Base-by-base conservation (phyloP, 2,329 filamentous ascomycete species). In the Apiospora marii region DNA sequence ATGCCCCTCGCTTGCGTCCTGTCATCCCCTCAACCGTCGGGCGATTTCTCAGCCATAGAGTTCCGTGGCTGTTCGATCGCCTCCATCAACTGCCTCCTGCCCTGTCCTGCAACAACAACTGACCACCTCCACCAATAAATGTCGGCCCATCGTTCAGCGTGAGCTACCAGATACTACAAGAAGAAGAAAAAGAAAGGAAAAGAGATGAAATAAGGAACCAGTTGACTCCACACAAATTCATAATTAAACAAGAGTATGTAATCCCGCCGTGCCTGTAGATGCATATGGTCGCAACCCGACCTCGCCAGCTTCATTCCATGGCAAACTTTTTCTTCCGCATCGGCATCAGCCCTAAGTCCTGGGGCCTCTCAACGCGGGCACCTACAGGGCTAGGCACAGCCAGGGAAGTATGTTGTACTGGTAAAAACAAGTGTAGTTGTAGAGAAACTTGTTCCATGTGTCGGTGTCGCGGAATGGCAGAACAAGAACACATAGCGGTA, bases 241-340 rank as follows among this genome's bases (percentile, higher is more conserved):
- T 85, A 83, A 87, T 87, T 87, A 87, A 86, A 87, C 85, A 87
- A 85, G 81, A 70, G 83, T 87, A 86, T 83, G 83, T 84, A 82
- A 82, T 78, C 82, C 67, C 82, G 81, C 83, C 83, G 78, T 82
- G 81, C 78, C 75, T 75, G 76, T 78, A 77, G 76, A 80, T 80
- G 78, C 78, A 79, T 77, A 68, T 68, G 22, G 44, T 34, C 67
- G 44, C 41, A 46, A 24, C 44, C 30, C 41, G 67, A 46, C 67
- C 67, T 44, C 41, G 44, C 44, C 67, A 48, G 67, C 67, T 46
- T 22, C 58, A 64, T 24, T 64, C 58, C 58, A 64, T 64, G 58
- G 34, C 34, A 6, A 48, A 72, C n/a, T 48, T 68, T 68, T 68
- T 27, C 24, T 27, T 44, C 67, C 43, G 43, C 67, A 46, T 68